phyloP scores from a whole-genome alignment of 2,329 filamentous ascomycete species.

The Penicillium rolfsii region DNA sequence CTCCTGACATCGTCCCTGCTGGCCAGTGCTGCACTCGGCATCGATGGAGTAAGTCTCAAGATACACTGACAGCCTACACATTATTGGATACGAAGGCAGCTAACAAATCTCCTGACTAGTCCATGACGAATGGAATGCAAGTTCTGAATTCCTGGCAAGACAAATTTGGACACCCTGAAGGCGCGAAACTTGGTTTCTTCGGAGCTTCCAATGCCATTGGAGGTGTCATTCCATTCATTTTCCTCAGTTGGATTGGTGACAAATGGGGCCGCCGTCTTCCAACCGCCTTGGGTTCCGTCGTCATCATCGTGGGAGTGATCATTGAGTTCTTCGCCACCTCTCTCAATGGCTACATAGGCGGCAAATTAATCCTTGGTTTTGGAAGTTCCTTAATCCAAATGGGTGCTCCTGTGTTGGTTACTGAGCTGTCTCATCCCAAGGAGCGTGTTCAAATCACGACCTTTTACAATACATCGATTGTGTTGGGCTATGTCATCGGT shows the following conservation, averaged over 20 bases:
- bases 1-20: constrained; percentile 50
- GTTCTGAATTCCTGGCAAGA: constrained; percentile 48
- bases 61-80: no score
- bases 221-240: constrained; percentile 29
- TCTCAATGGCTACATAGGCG: constrained; percentile 32
- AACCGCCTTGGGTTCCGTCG: constrained; percentile 40
- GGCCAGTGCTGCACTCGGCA: constrained; percentile 48
- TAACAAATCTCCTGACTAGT: constrained; percentile 26
- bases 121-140: constrained; percentile 56
- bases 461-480: constrained; percentile 50
- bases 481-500: constrained; percentile 44
- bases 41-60: constrained; percentile 44
- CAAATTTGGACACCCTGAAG: constrained; percentile 33
- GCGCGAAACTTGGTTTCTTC: constrained; percentile 30
- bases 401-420: constrained; percentile 50
- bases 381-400: constrained; percentile 41
- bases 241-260: constrained; percentile 29
- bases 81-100: constrained; percentile 3
- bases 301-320: constrained; percentile 35
- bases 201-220: constrained; percentile 30
- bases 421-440: constrained; percentile 48
- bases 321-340: constrained; percentile 34
- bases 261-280: constrained; percentile 28
- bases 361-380: constrained; percentile 31
- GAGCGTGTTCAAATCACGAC: constrained; percentile 46